Base-by-base conservation (phyloP, 2,329 filamentous ascomycete genomes). In the Ascochyta rabiei region DNA sequence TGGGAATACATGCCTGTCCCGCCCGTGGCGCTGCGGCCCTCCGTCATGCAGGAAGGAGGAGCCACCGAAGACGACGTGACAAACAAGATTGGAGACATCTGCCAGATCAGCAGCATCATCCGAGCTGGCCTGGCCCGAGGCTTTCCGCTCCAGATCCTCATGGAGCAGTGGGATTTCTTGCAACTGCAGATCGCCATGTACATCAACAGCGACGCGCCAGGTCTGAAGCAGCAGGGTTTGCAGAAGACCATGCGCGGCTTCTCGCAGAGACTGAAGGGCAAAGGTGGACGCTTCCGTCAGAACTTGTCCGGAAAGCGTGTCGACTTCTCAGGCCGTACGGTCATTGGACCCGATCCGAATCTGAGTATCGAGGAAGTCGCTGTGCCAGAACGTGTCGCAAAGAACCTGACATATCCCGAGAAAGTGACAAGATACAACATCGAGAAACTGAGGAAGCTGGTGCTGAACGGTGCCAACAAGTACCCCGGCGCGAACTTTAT, bases 91-190 rank as follows among this genome's bases (percentile, higher is more conserved):
- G 90, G 92, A 26, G 93, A 99, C 71, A 98, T 99, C 61, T 89
- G 97, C 9, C 91, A 96, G 67, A 91, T 96, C 60, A 96, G 93
- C 70, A 89, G 89, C 49, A 86, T 96, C 65, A 91, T 99, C 59
- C 87, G 89, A 44, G 89, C 90, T 19, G 91, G 91, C 0, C 76
- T 98, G 15, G 83, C 89, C 57, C 92, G 91, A 63, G 93, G 93
- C 9, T 90, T 93, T 13, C 87, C 91, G 0, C 84, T 99, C 2
- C 86, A 89, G 62, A 96, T 91, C 0, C 90, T 98, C 52, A 96
- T 98, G 87, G 95, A 99, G 73, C 92, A 96, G 67, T 99, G 95
- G 95, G 95, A 99, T 71, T 98, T 93, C 68, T 80, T 99, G 57
- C 93, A 98, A 70, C 83, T 96, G 8, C 93, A 98, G 69, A 90